Base-by-base conservation (phyloP, 176 grass and related monocot genomes). In the Cenchrus americanus region DNA sequence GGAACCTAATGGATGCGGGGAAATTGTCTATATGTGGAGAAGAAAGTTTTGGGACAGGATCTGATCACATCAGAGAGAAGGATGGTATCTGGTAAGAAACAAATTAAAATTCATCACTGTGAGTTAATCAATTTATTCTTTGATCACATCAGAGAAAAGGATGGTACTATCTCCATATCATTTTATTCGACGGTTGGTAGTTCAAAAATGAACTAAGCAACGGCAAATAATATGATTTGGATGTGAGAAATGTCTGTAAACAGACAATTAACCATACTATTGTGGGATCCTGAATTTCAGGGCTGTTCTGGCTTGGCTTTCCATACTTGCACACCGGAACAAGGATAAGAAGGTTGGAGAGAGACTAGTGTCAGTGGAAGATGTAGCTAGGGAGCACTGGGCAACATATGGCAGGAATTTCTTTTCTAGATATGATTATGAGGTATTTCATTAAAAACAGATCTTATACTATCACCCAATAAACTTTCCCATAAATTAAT, bases 241-340 rank as follows among this genome's bases (percentile, higher is more conserved):
- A 37, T 37, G 34, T 48, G 50, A 66, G 19, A 49, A 79, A 8
- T 63, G 21, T 71, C 5, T 76, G 42, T 68, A 27, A 3, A 11
- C 34, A 37, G 34, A 37, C 34, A 37, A 37, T 37, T 44, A 53
- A 49, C n/a, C 15, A 78, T 78, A 65, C 3, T 46, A 40, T 86
- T 8, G 19, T 8, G 7, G 58, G 71, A 13, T 73, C 6, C 73
- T 72, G 18, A 83, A 58, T 86, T 75, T 66, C 82, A 97, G 94
- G 94, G 92, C 94, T 89, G 94, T 97, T 73, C 73, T 97, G 73
- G 92, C 94, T 90, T 97, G 94, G 94, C 88, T 97, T n/a, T 94
- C 92, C 8, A 92, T 97, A 81, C 77, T 97, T 80, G 94, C 92
- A 12, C 69, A 94, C 24, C 86, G 51, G 57, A 97, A 97, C 84